phyloP scores from a whole-genome alignment of 768 basidiomycete genomes.

The Panus rudis region DNA sequence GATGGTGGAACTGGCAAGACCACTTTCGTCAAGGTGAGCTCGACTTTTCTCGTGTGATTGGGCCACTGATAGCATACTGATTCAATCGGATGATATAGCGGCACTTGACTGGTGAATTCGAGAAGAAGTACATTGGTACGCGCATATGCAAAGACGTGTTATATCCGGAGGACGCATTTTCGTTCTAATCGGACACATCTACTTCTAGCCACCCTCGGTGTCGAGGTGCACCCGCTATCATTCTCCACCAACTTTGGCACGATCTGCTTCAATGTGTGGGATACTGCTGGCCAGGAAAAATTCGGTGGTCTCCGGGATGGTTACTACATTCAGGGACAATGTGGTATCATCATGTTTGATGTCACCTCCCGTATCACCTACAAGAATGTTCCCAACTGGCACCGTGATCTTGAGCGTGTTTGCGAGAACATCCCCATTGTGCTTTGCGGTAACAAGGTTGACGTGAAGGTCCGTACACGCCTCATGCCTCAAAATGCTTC shows the following conservation, averaged over 20 bases:
- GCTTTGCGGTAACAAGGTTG: slow-evolving; percentile 99
- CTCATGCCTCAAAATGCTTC: background rate
- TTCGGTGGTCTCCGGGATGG: slow-evolving; percentile 98
- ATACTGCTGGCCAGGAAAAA: slow-evolving; percentile 99
- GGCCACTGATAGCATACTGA: slow-evolving; percentile 51
- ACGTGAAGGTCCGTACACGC: slow-evolving; percentile 91
- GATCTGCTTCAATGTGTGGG: slow-evolving; percentile 99
- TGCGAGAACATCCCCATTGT: slow-evolving; percentile 99
- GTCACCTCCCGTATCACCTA: slow-evolving; percentile 99
- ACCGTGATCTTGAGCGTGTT: slow-evolving; percentile 98
- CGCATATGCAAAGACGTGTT: slow-evolving; percentile 2
- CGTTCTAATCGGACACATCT: slow-evolving; percentile 1
- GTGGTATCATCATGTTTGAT: slow-evolving; percentile 99
- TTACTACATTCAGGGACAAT: slow-evolving; percentile 96
- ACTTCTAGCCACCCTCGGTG: slow-evolving; percentile 88
- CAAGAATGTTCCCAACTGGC: slow-evolving; percentile 99
- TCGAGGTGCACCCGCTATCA: slow-evolving; percentile 93
- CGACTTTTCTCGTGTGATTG: slow-evolving; percentile 11
- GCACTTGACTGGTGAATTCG: slow-evolving; percentile 99
- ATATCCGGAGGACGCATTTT: background rate
- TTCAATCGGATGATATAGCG: slow-evolving; percentile 49
- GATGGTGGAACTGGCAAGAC: slow-evolving; percentile 98
- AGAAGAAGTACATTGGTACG: slow-evolving; percentile 99
- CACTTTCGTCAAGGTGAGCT: slow-evolving; percentile 89
- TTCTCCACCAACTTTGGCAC: slow-evolving; percentile 99